Conservation (phyloP, 306 rosid genomes). For the Cucurbita ficifolia region DNA sequence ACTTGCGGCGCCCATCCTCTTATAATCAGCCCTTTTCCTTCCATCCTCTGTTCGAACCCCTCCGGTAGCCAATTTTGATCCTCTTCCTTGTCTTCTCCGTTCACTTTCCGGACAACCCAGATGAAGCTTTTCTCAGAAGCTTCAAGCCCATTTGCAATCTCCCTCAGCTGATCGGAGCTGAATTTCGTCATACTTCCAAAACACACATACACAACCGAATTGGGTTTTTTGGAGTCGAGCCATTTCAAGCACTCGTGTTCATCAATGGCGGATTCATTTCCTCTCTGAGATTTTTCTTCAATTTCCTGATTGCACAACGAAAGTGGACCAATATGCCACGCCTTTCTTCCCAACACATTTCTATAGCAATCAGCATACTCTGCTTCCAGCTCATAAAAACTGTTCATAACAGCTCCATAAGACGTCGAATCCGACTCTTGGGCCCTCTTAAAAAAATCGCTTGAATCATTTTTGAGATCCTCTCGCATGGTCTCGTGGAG, state of each 20-base stretch:
- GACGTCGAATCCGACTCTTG: neutral
- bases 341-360: conserved; percentile 11
- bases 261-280: conserved; percentile 6
- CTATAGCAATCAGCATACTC: conserved; percentile 20
- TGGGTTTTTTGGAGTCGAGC: conserved; percentile 13
- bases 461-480: neutral
- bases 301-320: conserved; percentile 6
- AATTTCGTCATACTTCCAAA: conserved; percentile 22
- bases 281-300: conserved; percentile 9
- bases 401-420: conserved; percentile 16
- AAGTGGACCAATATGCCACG: conserved; percentile 25
- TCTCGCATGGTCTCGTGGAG: neutral
- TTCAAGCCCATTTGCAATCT: conserved; percentile 23
- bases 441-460: neutral
- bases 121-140: conserved; percentile 21
- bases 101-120: conserved; percentile 22
- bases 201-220: conserved; percentile 22
- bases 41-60: conserved; percentile 16
- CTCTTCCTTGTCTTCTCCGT: neutral
- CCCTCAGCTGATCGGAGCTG: conserved; percentile 12
- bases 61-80: conserved; percentile 16
- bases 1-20: conserved; percentile 35
- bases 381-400: conserved; percentile 24
- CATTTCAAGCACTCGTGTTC: conserved; percentile 20
- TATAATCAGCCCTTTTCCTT: conserved; percentile 17